A percentile compares a stretch with the other conserved stretches of the same genome.
Conservation (phyloP, 78 protist species). For the Reticulomyxa filosa region DNA sequence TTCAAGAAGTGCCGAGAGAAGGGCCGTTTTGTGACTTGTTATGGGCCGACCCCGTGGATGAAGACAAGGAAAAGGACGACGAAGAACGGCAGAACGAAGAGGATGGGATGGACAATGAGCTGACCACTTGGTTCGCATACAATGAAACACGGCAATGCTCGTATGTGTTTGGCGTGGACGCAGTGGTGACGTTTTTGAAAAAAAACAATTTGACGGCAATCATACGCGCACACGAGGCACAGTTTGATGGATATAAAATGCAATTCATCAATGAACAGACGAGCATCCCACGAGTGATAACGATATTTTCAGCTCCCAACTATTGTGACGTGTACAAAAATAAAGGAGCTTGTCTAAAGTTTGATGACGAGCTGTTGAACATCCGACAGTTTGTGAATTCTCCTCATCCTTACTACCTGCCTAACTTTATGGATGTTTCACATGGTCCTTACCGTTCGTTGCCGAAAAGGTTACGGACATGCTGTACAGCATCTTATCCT, state of each 20-base stretch:
- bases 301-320: slow-evolving; percentile 94
- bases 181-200: slow-evolving; percentile 67
- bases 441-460: slow-evolving; percentile 92
- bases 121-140: slow-evolving; percentile 21
- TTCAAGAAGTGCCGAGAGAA: slow-evolving; percentile 72
- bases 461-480: slow-evolving; percentile 56
- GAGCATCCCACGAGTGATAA: slow-evolving; percentile 90
- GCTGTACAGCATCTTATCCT: background rate
- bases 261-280: slow-evolving; percentile 34
- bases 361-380: slow-evolving; percentile 71
- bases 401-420: slow-evolving; percentile 93
- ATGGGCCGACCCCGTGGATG: slow-evolving; percentile 92
- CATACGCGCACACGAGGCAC: slow-evolving; percentile 97
- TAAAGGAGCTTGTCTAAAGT: slow-evolving; percentile 67
- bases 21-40: slow-evolving; percentile 88
- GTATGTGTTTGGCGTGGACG: slow-evolving; percentile 40
- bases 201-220: slow-evolving; percentile 67
- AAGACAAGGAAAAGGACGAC: slow-evolving; percentile 19
- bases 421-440: slow-evolving; percentile 92
- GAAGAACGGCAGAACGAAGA: no score
- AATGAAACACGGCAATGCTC: slow-evolving; percentile 81
- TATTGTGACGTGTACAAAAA: slow-evolving; percentile 86
- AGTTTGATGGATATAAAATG: slow-evolving; percentile 52
- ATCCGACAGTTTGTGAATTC: slow-evolving; percentile 72
- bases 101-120: no score